These are phyloP conservation scores for Diaporthe citrichinensis DNA, from an alignment of 2,329 filamentous ascomycete genomes.

Conservation along the genomic window DNA sequence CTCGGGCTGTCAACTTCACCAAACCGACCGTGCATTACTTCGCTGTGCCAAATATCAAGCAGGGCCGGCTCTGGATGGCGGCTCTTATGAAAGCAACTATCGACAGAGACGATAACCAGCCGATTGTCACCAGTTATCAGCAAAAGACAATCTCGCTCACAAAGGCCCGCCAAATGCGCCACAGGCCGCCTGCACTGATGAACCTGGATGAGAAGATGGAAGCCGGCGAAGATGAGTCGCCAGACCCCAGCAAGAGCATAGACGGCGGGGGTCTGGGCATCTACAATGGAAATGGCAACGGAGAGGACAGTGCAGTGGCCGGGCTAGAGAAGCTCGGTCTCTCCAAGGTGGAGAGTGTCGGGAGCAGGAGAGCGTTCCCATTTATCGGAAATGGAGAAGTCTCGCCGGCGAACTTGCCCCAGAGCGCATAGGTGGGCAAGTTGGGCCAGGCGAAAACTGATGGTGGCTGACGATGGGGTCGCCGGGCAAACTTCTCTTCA, in stretches of 20 bases:
- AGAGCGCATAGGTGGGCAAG: constrained; percentile 47
- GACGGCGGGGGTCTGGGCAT: constrained; percentile 60
- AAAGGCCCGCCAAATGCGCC: constrained; percentile 89
- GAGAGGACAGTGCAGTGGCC: constrained; percentile 59
- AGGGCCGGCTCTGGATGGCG: constrained; percentile 97
- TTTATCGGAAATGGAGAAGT: constrained; percentile 45
- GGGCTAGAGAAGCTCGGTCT: constrained; percentile 57
- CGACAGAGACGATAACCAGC: constrained; percentile 85
- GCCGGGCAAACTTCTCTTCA: constrained; percentile 43
- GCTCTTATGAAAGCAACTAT: constrained; percentile 99
- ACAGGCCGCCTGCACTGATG: constrained; percentile 91
- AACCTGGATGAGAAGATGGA: constrained; percentile 68
- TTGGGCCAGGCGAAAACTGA: not conserved
- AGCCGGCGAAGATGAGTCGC: constrained; percentile 42
- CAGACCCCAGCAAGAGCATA: constrained; percentile 37
- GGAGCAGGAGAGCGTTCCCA: constrained; percentile 43
- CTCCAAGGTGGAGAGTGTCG: constrained; percentile 52
- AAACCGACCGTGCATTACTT: constrained; percentile 99
- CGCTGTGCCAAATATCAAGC: constrained; percentile 89
- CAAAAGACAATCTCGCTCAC: constrained; percentile 95
- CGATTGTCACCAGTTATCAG: constrained; percentile 92
- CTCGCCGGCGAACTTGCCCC: constrained; percentile 44
- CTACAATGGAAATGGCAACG: constrained; percentile 46
- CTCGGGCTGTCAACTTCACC: constrained; percentile 95
- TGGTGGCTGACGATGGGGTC: not conserved